phyloP scores from a whole-genome alignment of 169 alveolate genomes.

The Plasmodium billcollinsi region DNA sequence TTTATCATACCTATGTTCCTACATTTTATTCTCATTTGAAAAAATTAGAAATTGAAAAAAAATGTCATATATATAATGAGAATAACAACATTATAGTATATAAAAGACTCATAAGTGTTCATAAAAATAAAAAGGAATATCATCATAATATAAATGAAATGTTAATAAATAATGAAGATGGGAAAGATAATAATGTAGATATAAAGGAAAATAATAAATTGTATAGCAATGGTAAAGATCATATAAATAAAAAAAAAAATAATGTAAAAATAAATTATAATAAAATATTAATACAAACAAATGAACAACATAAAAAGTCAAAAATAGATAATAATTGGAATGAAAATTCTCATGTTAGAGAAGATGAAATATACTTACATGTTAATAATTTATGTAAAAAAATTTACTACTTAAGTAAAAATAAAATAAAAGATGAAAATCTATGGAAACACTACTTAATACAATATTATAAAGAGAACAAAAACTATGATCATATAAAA shows the following conservation, averaged over 20 bases:
- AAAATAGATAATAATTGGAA: neutral
- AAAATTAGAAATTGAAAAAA: no score
- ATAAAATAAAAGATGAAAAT: constrained; percentile 42
- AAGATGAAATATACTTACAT: neutral
- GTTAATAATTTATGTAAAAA: constrained; percentile 43
- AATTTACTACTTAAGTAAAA: constrained; percentile 36
- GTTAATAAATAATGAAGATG: neutral
- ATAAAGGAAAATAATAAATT: neutral
- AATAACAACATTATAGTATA: no score
- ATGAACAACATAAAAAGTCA: neutral
- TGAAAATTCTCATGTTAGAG: neutral
- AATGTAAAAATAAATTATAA: neutral
- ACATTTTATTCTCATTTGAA: no score
- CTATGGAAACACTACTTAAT: constrained; percentile 30
- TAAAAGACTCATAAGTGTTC: no score
- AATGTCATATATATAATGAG: no score
- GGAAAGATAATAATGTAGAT: neutral
- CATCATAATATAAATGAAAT: no score
- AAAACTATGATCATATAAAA: constrained; percentile 16
- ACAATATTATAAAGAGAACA: constrained; percentile 26
- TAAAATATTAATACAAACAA: neutral
- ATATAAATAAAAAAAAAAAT: neutral
- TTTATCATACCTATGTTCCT: no score
- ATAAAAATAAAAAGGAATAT: no score
- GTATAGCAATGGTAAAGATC: neutral